Conservation (phyloP, 768 basidiomycete species). For the Pholiota molesta region DNA sequence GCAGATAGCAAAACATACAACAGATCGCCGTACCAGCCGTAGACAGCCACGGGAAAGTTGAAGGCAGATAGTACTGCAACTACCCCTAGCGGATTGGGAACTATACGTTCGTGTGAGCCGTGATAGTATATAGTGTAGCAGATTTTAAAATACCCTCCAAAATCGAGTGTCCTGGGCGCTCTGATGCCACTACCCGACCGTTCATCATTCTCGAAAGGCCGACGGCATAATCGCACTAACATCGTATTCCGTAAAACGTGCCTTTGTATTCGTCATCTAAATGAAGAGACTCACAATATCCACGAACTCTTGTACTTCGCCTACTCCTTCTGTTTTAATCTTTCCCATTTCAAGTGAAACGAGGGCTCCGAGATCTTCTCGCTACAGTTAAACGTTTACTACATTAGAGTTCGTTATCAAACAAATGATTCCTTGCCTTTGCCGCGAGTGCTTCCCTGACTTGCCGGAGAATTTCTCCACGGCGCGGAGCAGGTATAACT, state of each 20-base stretch:
- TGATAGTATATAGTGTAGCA: slow-evolving; percentile 14
- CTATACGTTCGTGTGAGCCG: slow-evolving; percentile 42
- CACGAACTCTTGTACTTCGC: slow-evolving; percentile 94
- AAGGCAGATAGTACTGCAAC: slow-evolving; percentile 86
- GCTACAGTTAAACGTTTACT: slow-evolving; percentile 43
- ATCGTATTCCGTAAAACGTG: slow-evolving; percentile 13
- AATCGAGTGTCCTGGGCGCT: slow-evolving; percentile 89
- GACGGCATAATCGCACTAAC: slow-evolving; percentile 91
- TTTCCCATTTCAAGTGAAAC: slow-evolving; percentile 92
- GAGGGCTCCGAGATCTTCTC: slow-evolving; percentile 78
- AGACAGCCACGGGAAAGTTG: slow-evolving; percentile 95
- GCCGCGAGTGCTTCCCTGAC: slow-evolving; percentile 79
- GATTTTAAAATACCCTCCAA: slow-evolving; percentile 65
- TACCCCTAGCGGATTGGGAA: slow-evolving; percentile 85
- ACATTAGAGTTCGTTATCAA: slow-evolving; percentile 1
- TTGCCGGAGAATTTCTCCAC: slow-evolving; percentile 89
- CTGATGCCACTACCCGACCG: slow-evolving; percentile 84
- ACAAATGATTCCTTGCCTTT: slow-evolving; percentile 55
- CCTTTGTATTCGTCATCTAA: slow-evolving; percentile 5
- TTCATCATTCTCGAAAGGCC: slow-evolving; percentile 96
- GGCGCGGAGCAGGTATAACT: slow-evolving; percentile 80
- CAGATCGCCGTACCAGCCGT: slow-evolving; percentile 65
- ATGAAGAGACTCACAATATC: slow-evolving; percentile 73
- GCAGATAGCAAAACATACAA: slow-evolving; percentile 9
- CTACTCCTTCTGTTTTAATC: slow-evolving; percentile 86